phyloP scores from a whole-genome alignment of 129 eudicot species.

The Flaveria robusta region DNA sequence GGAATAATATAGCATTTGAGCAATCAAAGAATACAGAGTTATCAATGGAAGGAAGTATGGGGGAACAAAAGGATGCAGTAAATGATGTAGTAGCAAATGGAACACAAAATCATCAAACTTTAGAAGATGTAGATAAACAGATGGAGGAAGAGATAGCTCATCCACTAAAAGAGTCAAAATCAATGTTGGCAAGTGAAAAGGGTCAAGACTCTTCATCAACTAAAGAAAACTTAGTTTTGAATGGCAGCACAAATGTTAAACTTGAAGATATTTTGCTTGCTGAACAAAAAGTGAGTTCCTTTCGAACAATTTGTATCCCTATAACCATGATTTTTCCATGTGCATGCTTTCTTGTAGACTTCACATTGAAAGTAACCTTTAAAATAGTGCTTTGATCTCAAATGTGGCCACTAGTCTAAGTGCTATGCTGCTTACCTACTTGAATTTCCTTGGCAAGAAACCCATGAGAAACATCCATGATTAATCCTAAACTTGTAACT shows the following conservation, averaged over 20 bases:
- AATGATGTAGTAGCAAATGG: conserved; percentile 35
- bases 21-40: conserved; percentile 16
- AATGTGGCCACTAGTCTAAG: neutral
- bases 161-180: neutral
- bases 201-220: conserved; percentile 18
- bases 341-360: conserved; percentile 4
- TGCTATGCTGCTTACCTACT: neutral
- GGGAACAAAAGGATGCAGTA: conserved; percentile 27
- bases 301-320: neutral
- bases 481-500: neutral
- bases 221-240: conserved; percentile 25
- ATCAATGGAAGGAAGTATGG: conserved; percentile 26
- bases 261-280: conserved; percentile 31
- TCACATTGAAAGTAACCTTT: neutral
- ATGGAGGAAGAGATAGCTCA: conserved; percentile 24
- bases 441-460: neutral
- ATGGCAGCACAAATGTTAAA: conserved; percentile 26
- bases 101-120: conserved; percentile 22
- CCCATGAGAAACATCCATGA: neutral
- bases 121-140: conserved; percentile 33
- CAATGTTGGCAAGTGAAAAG: conserved; percentile 30
- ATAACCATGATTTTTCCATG: neutral
- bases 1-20: conserved; percentile 24
- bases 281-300: conserved; percentile 46
- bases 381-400: neutral